Base-by-base conservation (phyloP, 108 stramenopile genomes). In the Cyclotella sp. region DNA sequence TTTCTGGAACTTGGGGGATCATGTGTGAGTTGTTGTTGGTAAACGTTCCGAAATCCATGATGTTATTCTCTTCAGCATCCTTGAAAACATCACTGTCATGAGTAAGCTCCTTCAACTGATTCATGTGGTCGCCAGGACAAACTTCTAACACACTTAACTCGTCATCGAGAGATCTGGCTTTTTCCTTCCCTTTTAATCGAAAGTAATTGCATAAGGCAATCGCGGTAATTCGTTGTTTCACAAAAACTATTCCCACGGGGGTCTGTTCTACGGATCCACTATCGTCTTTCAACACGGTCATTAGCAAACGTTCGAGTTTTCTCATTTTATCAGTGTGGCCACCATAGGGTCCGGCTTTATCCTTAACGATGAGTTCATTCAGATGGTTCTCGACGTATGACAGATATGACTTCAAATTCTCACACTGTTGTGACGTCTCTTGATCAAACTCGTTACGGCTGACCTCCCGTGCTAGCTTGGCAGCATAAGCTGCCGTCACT, bases 221-320 rank as follows among this genome's bases (percentile, higher is more conserved):
- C 9, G 87, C 89, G n/a, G 87, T 88, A 9, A 86, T 73, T 21
- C 89, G 77, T 40, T 78, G 66, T 45, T 90, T 76, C 0, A 86
- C 85, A 78, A 90, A 90, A 13, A 88, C 84, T 1, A 90, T 61
- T 42, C 89, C 87, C 57, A 88, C 85, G 18, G 74, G 64, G 47
- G 74, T 69, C 14, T 76, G 16, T 16, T 68, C 29, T 3, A 6
- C 1, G 0, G 49, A 41, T 6, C 51, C 52, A 43, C 43, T 54
- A 22, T 59, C 72, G 6, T 72, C 21, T n/a, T 65, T 49, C 40
- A 81, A 72, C 18, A 87, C 67, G 19, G 70, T 45, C 8, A 58
- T 63, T 51, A 87, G 61, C 40, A 90, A 46, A 14, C 76, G 34
- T 57, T 83, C 72, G 55, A 86, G 65, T 64, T 86, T 42, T 41